Evolutionary conservation across 163 green algal species (phyloP).

Genomic region (Chlamydomonas reinhardtii): DNA sequence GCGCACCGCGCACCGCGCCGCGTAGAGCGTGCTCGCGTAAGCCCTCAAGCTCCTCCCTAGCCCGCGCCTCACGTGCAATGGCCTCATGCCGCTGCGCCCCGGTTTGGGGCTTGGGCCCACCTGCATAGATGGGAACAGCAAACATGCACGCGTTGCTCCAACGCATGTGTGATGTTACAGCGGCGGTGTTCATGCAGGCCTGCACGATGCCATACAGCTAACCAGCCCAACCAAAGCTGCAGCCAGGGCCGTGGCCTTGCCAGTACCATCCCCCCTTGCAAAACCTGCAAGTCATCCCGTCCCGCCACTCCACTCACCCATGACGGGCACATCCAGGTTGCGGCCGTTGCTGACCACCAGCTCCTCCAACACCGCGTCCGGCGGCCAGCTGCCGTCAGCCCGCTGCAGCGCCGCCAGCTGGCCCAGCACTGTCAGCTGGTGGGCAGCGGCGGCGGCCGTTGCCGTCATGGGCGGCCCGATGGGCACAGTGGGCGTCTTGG

Average conservation of each 20-base stretch:
- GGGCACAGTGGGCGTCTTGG: not conserved
- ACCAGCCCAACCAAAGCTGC: no score
- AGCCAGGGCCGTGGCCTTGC: no score
- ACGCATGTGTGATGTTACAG: no score
- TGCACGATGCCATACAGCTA: not conserved
- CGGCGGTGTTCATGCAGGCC: no score
- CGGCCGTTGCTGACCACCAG: constrained; percentile 29
- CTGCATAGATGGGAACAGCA: not conserved
- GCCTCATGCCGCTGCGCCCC: not conserved
- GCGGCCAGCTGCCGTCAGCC: constrained; percentile 33
- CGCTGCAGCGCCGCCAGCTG: constrained; percentile 19
- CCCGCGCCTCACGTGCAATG: not conserved
- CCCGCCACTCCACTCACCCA: constrained; percentile 28
- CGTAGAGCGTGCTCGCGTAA: not conserved
- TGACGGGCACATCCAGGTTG: constrained; percentile 5
- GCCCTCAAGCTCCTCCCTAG: not conserved
- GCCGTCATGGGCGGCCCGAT: constrained; percentile 15
- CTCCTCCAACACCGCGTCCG: constrained; percentile 22
- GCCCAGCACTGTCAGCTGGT: constrained; percentile 11
- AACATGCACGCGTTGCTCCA: no score
- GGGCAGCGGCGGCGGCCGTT: not conserved
- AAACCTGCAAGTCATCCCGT: no score
- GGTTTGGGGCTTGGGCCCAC: not conserved
- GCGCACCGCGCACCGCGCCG: not conserved
- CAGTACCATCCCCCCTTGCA: no score